A percentile compares a stretch with the other conserved stretches of the same genome.
These are phyloP conservation scores for Bonia amplexicaulis DNA, from an alignment of 176 grass and related monocot genomes.

Conservation along the genomic window DNA sequence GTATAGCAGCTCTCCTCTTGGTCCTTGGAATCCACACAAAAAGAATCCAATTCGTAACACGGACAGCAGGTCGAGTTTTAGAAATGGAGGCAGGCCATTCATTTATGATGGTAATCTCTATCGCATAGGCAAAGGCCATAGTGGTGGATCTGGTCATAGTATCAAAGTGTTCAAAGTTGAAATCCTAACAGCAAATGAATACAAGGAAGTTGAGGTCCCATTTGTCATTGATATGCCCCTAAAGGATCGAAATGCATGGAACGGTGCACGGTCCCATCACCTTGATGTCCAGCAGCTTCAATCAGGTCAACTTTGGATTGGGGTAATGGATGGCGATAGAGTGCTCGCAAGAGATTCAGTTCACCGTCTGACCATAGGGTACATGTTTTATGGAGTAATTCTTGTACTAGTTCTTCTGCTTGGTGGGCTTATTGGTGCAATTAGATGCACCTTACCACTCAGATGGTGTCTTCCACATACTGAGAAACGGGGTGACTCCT, in stretches of 20 bases:
- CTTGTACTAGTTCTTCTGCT: constrained; percentile 49
- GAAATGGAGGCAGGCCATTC: constrained; percentile 88
- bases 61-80: constrained; percentile 41
- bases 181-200: constrained; percentile 57
- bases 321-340: constrained; percentile 85
- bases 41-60: constrained; percentile 45
- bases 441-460: constrained; percentile 56
- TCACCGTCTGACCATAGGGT: constrained; percentile 42
- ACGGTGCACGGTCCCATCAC: constrained; percentile 78
- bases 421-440: constrained; percentile 53
- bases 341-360: constrained; percentile 49
- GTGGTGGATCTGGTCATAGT: constrained; percentile 35
- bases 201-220: constrained; percentile 67
- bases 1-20: constrained; percentile 68
- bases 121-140: constrained; percentile 53
- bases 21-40: constrained; percentile 71
- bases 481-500: constrained; percentile 49
- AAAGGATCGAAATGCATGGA: constrained; percentile 73
- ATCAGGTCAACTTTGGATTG: constrained; percentile 65
- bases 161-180: constrained; percentile 59
- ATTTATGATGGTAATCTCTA: constrained; percentile 64
- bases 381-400: constrained; percentile 49
- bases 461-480: constrained; percentile 46
- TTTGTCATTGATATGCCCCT: constrained; percentile 48
- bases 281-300: constrained; percentile 71